Conservation (phyloP, 148 eudicot species). For the Oxyria digyna region DNA sequence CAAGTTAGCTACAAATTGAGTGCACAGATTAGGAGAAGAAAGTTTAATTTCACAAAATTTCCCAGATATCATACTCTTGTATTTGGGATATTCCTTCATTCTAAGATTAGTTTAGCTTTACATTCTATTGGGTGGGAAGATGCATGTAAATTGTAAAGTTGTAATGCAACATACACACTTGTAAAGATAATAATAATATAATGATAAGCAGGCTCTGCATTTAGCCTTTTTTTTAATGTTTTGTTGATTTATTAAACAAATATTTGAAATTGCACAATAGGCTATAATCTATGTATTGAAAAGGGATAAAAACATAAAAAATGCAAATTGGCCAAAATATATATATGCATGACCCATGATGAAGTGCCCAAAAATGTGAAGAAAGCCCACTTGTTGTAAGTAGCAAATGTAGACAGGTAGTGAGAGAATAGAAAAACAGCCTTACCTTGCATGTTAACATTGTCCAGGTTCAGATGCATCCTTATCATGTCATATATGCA, state of each 20-base stretch:
- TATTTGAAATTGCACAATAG: neutral
- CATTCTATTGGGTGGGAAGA: neutral
- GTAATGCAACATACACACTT: neutral
- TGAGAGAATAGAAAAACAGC: neutral
- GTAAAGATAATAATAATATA: neutral
- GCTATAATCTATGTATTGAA: neutral
- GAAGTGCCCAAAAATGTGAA: neutral
- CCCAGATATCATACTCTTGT: neutral
- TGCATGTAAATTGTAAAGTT: neutral
- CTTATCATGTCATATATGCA: neutral
- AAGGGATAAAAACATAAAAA: neutral
- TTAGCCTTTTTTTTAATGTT: neutral
- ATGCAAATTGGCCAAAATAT: neutral
- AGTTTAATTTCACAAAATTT: neutral
- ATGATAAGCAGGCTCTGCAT: too few relatives aligned
- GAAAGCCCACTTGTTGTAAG: constrained; percentile 1
- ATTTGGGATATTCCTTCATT: too few relatives aligned
- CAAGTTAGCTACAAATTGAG: neutral
- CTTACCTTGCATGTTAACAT: neutral
- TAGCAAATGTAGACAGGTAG: neutral
- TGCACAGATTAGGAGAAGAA: neutral
- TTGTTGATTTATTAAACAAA: neutral
- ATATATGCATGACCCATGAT: neutral
- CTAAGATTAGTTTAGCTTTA: neutral
- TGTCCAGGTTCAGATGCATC: constrained; percentile 2